Percentiles rank a stretch among this genome's conserved stretches.
Conservation (phyloP, 2,329 filamentous ascomycete genomes). For the Sarocladium brachiariae region DNA sequence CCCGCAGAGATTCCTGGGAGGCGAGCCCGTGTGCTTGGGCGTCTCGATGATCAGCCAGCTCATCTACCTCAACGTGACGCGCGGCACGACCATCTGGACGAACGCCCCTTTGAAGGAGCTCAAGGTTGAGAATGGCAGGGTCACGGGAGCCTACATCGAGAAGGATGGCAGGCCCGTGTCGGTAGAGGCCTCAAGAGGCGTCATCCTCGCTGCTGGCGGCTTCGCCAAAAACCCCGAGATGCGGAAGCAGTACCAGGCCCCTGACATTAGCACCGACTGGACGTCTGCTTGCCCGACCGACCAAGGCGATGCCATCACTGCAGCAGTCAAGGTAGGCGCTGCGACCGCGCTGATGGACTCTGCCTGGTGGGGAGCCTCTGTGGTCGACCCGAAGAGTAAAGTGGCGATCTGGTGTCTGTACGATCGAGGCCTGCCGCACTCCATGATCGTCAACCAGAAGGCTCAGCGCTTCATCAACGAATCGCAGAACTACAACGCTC, state of each 20-base stretch:
- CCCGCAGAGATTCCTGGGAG: conserved; percentile 6
- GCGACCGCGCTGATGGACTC: conserved; percentile 23
- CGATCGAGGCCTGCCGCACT: conserved; percentile 25
- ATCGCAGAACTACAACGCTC: conserved; percentile 23
- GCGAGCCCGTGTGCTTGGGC: conserved; percentile 15
- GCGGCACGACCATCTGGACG: conserved; percentile 11
- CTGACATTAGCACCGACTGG: conserved; percentile 16
- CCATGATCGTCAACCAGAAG: conserved; percentile 26
- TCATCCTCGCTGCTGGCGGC: conserved; percentile 28
- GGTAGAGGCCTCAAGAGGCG: conserved; percentile 21
- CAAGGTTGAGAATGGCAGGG: conserved; percentile 11
- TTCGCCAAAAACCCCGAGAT: conserved; percentile 25
- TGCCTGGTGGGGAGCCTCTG: conserved; percentile 26
- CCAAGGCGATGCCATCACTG: conserved; percentile 16
- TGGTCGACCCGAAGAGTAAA: conserved; percentile 19
- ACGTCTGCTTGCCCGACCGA: conserved; percentile 20
- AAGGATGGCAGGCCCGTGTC: conserved; percentile 16
- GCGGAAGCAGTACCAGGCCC: conserved; percentile 19
- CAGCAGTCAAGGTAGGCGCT: conserved; percentile 22
- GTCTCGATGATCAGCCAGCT: conserved; percentile 18
- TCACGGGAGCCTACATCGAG: conserved; percentile 18
- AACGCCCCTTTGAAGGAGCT: conserved; percentile 15
- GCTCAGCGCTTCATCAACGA: conserved; percentile 29
- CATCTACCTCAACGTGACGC: conserved; percentile 14
- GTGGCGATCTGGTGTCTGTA: conserved; percentile 18